Evolutionary conservation across 2,329 filamentous ascomycete species (phyloP), one percentile per base, ranked within the genome.

Genomic region (Microcera coccophila): DNA sequence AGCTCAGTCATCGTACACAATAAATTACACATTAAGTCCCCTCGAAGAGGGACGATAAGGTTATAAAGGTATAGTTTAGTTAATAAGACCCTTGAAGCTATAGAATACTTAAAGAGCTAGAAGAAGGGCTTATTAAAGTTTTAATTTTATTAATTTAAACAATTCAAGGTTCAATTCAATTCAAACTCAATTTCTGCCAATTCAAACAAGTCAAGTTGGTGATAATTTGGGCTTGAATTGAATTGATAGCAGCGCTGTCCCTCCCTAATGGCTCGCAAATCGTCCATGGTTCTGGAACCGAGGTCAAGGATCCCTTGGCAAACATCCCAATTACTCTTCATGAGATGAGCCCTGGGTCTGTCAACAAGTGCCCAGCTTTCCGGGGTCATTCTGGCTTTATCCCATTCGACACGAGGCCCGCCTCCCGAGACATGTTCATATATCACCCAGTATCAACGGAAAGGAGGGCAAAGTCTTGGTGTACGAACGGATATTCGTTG

Each of bases 401-500:
- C 16, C 12, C n/a, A 29, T 38, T 38, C n/a, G 24, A 28, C 36
- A 28, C 22, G 5, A 19, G 3, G 31, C 15, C 22, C 36, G 36
- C 5, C 21, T 38, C 12, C 36, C 36, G 16, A 28, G 36, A 20
- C 36, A 38, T 28, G 36, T 38, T 18, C 36, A 38, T 15, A 18
- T 38, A 10, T 38, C 36, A 5, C 11, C 4, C 5, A 26, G 14
- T 19, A 16, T n/a, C 14, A n/a, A 8, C 22, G 21, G 21, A 7
- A 19, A 38, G 31, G 16, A n/a, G 5, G 29, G 15, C 29, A 8
- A 32, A 16, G 15, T n/a, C n/a, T 24, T 38, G 3, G 14, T 38
- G 5, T 28, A 29, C 10, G 36, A 38, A 16, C 21, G 22, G 4
- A 28, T 38, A 18, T 28, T 38, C 12, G 36, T 38, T 5, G 15